These are phyloP conservation scores for Adiantum capillusveneris DNA, from an alignment of 75 land plant species.

Conservation along the genomic window DNA sequence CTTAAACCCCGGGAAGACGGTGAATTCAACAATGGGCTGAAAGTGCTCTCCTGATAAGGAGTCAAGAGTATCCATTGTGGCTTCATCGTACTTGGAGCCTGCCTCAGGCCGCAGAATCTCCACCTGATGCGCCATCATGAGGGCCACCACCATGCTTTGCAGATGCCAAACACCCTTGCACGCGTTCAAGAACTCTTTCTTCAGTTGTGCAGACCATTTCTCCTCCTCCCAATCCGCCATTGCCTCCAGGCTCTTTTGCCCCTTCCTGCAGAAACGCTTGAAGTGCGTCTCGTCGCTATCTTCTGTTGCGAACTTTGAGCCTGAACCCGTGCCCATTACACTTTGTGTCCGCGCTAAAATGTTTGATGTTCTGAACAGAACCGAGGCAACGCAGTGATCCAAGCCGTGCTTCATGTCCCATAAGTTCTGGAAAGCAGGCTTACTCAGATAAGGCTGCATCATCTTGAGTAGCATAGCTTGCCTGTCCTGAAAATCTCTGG, in stretches of 20 bases:
- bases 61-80: not conserved
- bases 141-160: not conserved
- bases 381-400: constrained; percentile 2
- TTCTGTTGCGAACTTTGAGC: too few relatives aligned
- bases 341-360: not conserved
- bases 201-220: constrained; percentile 3
- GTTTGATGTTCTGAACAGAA: constrained; percentile 2
- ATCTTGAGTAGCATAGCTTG: not conserved
- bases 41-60: not conserved
- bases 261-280: constrained; percentile 4
- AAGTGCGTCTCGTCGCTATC: not conserved
- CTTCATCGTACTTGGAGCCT: not conserved
- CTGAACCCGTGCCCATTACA: not conserved
- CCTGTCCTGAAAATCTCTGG: constrained; percentile 1
- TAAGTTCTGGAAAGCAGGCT: not conserved
- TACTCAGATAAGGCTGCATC: not conserved
- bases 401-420: constrained; percentile 3
- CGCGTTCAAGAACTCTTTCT: not conserved
- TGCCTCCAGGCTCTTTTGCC: not conserved
- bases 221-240: not conserved
- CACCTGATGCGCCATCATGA: not conserved
- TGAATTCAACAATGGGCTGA: constrained; percentile 3
- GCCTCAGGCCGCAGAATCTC: constrained; percentile 1
- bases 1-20: constrained; percentile 1
- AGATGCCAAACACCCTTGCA: not conserved